Base-by-base conservation (phyloP, 768 basidiomycete species). In the Sporobolomyces phaffii region DNA sequence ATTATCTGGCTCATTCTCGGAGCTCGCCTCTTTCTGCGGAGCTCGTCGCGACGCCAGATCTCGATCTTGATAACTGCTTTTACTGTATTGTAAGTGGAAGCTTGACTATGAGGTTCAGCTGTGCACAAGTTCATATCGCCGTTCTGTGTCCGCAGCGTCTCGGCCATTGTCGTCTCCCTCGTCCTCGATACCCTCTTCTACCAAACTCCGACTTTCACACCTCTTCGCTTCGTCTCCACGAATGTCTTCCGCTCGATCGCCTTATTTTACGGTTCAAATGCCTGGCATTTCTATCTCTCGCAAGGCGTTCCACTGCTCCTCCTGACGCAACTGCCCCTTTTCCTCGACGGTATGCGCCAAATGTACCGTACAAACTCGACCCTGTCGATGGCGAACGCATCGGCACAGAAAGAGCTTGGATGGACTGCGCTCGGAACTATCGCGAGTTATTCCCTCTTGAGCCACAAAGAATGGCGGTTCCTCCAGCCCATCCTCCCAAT, bases 391-490 rank as follows among this genome's bases (percentile, higher is more conserved):
- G 3, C 24, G 34, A 36, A 50, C 4, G 15, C 13, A 33, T 13
- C 15, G 17, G 60, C 59, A 34, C 0, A 45, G 18, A 29, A 29
- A 14, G 54, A 31, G 40, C 34, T 64, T 28, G 5, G 34, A 2
- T 13, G 1, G 1, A 43, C 56, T 1, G 56, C 18, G 20, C 4
- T 5, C 1, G 53, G 22, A 33, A 69, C 59, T 38, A n/a, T 36
- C 14, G 54, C 10, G 2, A 31, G 40, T 24, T 60, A 72, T 76
- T 97, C 94, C 11, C 67, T 88, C 5, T 82, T 88, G 2, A 87
- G 88, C 2, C 96, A 99, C 80, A 98, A 98, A 74, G 96, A 99
- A 81, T 97, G 92, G 91, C 83, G 96, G 11, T 98, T 99, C 79
- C 80, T 98, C 10, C 93, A 97, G 70, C 92, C 94, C 0, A 76